phyloP scores from a whole-genome alignment of 2,329 filamentous ascomycete genomes.

The Daldinia eschscholtzii region DNA sequence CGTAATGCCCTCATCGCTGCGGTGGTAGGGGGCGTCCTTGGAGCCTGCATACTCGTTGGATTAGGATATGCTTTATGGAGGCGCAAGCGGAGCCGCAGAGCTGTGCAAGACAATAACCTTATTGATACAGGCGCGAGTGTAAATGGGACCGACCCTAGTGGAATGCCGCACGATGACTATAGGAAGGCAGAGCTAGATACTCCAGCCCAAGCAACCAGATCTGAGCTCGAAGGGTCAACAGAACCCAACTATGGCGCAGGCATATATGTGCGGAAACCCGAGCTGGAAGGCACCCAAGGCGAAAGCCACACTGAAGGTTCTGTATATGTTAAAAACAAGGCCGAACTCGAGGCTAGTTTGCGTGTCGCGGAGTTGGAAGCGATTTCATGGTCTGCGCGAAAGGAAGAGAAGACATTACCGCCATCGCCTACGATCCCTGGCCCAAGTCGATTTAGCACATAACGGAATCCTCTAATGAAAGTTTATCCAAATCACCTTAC shows the following conservation, averaged over 20 bases:
- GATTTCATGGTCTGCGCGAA: not conserved
- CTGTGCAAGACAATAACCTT: not conserved
- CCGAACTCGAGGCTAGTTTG: not conserved
- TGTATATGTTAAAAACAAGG: not conserved
- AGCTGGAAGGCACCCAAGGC: not conserved
- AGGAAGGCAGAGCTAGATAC: not conserved
- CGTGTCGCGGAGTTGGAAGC: not conserved
- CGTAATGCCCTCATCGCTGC: not conserved
- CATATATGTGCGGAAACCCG: not conserved
- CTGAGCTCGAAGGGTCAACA: not conserved
- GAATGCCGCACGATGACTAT: not conserved
- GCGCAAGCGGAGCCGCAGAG: not conserved
- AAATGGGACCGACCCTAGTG: not conserved
- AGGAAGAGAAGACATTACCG: not conserved
- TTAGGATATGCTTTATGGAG: not conserved
- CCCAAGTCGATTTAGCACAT: not conserved
- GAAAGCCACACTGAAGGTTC: not conserved
- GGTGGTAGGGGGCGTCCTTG: not conserved
- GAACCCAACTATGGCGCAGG: not conserved
- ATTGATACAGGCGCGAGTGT: not conserved
- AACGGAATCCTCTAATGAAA: not conserved
- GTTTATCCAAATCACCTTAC: not conserved
- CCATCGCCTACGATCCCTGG: not conserved
- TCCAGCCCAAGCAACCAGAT: not conserved
- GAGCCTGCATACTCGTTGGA: not conserved